These are phyloP conservation scores for Asterochloris sp. DNA, from an alignment of 139 green algal genomes.

Conservation along the genomic window DNA sequence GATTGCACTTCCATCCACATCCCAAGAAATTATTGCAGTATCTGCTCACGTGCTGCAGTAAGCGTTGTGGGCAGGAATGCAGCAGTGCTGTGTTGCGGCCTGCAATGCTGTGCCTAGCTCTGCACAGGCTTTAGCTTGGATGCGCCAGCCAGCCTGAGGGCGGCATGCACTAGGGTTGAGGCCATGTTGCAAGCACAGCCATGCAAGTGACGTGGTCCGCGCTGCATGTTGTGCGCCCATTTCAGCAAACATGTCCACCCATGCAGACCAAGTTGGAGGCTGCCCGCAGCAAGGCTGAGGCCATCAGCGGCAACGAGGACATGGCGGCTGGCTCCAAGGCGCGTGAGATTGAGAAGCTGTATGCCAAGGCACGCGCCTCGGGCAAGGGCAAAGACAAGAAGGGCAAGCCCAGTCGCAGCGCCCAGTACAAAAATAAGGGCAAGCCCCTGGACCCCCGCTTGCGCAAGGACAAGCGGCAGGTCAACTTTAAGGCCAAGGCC, in stretches of 20 bases:
- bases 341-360: slow-evolving; percentile 76
- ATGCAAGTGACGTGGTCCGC: too few species aligned
- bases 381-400: slow-evolving; percentile 32
- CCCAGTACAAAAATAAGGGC: slow-evolving; percentile 26
- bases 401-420: slow-evolving; percentile 26
- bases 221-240: not conserved
- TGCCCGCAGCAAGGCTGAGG: slow-evolving; percentile 75
- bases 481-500: slow-evolving; percentile 34
- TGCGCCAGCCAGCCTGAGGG: too few species aligned
- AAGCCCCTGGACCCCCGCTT: slow-evolving; percentile 57
- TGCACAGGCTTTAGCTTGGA: too few species aligned
- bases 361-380: slow-evolving; percentile 51
- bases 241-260: not conserved
- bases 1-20: too few species aligned
- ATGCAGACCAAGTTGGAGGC: slow-evolving; percentile 26
- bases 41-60: too few species aligned
- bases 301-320: slow-evolving; percentile 74
- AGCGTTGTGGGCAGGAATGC: too few species aligned
- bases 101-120: too few species aligned
- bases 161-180: too few species aligned
- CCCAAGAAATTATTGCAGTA: too few species aligned
- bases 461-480: slow-evolving; percentile 53
- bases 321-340: slow-evolving; percentile 54
- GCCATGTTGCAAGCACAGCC: too few species aligned
- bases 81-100: too few species aligned